These are phyloP conservation scores for Alopecurus myosuroides DNA, from an alignment of 176 grass and related monocot species.

Conservation along the genomic window DNA sequence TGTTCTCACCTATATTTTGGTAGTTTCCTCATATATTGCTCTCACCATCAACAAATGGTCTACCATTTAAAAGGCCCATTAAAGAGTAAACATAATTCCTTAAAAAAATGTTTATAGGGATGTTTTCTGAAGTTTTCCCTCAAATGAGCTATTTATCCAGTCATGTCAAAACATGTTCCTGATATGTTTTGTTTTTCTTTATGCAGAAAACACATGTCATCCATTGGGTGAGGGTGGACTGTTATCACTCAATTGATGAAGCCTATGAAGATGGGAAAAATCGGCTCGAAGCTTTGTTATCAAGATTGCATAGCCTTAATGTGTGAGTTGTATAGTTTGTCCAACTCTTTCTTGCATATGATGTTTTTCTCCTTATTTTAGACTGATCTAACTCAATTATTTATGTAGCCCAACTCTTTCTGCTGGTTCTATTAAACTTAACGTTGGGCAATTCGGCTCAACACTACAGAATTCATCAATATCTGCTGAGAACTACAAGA, in stretches of 20 bases:
- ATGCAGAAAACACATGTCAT: conserved; percentile 83
- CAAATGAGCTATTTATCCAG: background rate
- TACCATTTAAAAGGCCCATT: background rate
- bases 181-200: conserved; percentile 1
- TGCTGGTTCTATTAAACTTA: conserved; percentile 62
- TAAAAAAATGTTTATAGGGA: no score
- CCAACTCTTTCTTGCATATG: background rate
- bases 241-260: conserved; percentile 53
- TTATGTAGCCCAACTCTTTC: conserved; percentile 69
- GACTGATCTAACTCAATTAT: background rate
- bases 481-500: conserved; percentile 67
- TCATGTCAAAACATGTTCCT: background rate
- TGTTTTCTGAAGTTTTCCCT: background rate
- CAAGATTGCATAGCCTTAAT: conserved; percentile 74
- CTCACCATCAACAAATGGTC: background rate
- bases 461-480: conserved; percentile 69
- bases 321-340: conserved; percentile 46
- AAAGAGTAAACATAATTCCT: background rate
- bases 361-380: background rate
- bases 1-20: background rate
- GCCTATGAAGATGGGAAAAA: conserved; percentile 75
- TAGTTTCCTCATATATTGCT: background rate
- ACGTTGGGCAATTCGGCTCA: conserved; percentile 52
- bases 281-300: conserved; percentile 48
- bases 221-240: conserved; percentile 79